Evolutionary conservation across 257 asterid genomes (phyloP), one percentile per base, ranked within the genome.

Genomic region (Hygrophila difformis): DNA sequence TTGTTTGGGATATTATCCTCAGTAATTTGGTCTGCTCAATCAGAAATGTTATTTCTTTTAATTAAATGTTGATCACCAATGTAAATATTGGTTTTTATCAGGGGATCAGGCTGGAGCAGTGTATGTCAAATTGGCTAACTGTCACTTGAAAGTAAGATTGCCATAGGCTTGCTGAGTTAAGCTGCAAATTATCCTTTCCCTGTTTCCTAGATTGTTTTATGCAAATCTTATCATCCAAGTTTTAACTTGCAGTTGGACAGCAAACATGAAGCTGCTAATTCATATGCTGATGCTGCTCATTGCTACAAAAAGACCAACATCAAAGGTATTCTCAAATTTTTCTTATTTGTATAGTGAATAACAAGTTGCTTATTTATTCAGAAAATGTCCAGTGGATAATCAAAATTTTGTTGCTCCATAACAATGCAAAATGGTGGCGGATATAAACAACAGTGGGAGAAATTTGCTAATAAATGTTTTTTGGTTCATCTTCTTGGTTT

Each of bases 31-130:
- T 57, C 36, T 60, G 41, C 49, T 15, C n/a, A 15, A 3, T 19
- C 31, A 2, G 29, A 7, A 24, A 2, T 24, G 7, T 24, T 28
- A 39, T 41, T 61, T 43, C 33, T 31, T 14, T 11, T 19, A 29
- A 41, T 10, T 44, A 52, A 36, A 36, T 64, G 38, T 11, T 33
- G 42, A 14, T 48, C 66, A 76, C 43, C 21, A 26, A 53, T 22
- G 41, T 17, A 37, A 19, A 43, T 26, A 11, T 37, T 59, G 63
- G 44, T 33, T 63, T 34, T 58, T 53, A 34, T 51, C 81, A 87
- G 97, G 95, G 95, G 97, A 84, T 76, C 83, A 69, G 47, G 97
- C 97, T 45, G 97, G 89, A 54, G 84, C 88, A 8, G 80, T 61
- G 56, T 84, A 78, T 67, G 77, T 81, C 49, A 88, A 88, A 71